A percentile compares a stretch with the other conserved stretches of the same genome.
Conservation (phyloP, 352 stramenopile genomes). For the Phytophthora tubulina region DNA sequence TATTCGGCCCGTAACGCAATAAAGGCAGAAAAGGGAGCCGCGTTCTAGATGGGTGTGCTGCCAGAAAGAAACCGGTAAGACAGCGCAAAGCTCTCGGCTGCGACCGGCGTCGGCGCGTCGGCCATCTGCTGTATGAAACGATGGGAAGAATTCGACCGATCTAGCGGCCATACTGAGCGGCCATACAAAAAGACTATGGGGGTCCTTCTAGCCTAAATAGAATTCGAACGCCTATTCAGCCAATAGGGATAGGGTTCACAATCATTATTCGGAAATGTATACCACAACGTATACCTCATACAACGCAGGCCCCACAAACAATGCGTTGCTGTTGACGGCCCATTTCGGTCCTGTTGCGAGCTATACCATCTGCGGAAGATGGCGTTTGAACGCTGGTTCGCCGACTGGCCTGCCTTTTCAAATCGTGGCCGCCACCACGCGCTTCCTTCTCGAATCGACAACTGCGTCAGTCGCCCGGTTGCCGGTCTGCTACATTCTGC, state of each 20-base stretch:
- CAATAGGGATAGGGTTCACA: conserved; percentile 2
- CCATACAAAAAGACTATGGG: conserved; percentile 6
- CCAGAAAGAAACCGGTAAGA: conserved; percentile 20
- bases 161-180: background rate
- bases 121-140: conserved; percentile 20
- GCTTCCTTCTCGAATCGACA: background rate
- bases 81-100: conserved; percentile 1
- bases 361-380: background rate
- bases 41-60: conserved; percentile 12
- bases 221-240: conserved; percentile 11
- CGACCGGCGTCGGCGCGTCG: background rate
- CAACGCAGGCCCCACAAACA: background rate
- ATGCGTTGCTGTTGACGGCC: too few relatives aligned
- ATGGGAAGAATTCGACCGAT: conserved; percentile 16
- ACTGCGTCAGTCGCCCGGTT: background rate
- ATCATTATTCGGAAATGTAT: background rate
- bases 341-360: too few relatives aligned
- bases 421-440: background rate
- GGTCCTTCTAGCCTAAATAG: background rate
- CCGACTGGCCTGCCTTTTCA: background rate
- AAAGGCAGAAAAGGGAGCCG: conserved; percentile 27
- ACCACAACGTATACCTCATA: conserved; percentile 1
- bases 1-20: conserved; percentile 26
- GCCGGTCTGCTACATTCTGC: background rate
- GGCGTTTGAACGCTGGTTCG: background rate